Conservation (phyloP, 1,284 basidiomycete species). For the Amylostereum areolatum region DNA sequence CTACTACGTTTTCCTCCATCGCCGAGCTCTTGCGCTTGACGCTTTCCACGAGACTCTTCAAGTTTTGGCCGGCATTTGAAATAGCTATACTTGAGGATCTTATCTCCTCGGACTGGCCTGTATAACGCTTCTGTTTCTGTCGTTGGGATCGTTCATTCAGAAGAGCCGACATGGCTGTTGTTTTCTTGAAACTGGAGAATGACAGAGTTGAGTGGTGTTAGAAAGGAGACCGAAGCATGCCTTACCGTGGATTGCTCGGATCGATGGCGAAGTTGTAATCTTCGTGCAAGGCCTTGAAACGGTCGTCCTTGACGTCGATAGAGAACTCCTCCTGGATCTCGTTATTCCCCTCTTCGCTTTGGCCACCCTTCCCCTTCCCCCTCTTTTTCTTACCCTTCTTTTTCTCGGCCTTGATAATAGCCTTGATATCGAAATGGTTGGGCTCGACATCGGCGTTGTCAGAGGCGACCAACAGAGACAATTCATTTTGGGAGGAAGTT, state of each 20-base stretch:
- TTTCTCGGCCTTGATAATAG: slow-evolving; percentile 85
- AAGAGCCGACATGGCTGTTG: slow-evolving; percentile 80
- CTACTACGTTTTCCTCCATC: slow-evolving; percentile 24
- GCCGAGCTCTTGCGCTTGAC: slow-evolving; percentile 72
- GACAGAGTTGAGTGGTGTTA: slow-evolving; percentile 8
- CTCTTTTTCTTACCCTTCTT: slow-evolving; percentile 41
- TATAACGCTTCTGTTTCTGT: slow-evolving; percentile 35
- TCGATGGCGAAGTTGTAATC: slow-evolving; percentile 94
- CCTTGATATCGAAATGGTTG: slow-evolving; percentile 89
- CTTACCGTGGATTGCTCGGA: slow-evolving; percentile 90
- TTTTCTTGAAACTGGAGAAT: slow-evolving; percentile 74
- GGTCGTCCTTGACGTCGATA: slow-evolving; percentile 82
- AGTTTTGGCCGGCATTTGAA: slow-evolving; percentile 31
- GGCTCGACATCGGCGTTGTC: slow-evolving; percentile 50
- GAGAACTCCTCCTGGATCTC: slow-evolving; percentile 75
- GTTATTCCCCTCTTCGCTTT: slow-evolving; percentile 38
- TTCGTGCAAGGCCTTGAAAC: slow-evolving; percentile 86
- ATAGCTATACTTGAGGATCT: slow-evolving; percentile 6
- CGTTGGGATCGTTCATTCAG: slow-evolving; percentile 68
- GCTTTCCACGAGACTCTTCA: slow-evolving; percentile 73
- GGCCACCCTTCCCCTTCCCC: slow-evolving; percentile 41
- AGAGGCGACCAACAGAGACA: slow-evolving; percentile 57
- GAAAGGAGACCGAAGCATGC: slow-evolving; percentile 12
- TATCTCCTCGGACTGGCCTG: slow-evolving; percentile 10
- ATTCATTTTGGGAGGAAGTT: slow-evolving; percentile 50